phyloP scores from a whole-genome alignment of 2,329 filamentous ascomycete species.

The Sphaerulina musiva region DNA sequence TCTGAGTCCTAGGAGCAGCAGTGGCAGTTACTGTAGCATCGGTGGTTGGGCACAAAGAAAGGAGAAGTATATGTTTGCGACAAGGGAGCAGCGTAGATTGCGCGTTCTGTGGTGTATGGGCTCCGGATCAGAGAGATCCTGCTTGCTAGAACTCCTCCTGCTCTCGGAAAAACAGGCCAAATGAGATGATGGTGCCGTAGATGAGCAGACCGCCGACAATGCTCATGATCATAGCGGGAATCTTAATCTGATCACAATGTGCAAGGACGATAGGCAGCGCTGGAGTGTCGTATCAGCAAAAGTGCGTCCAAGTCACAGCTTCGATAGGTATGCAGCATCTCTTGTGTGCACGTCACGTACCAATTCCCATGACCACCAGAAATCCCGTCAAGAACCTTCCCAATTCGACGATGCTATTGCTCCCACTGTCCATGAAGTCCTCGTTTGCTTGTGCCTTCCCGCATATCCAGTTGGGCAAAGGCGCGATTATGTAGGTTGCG shows the following conservation, averaged over 20 bases:
- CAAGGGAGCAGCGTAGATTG: neutral
- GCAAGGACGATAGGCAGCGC: conserved; percentile 83
- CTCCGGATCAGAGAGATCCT: neutral
- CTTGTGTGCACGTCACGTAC: conserved; percentile 49
- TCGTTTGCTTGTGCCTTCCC: conserved; percentile 80
- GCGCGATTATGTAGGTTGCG: conserved; percentile 87
- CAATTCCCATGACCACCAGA: conserved; percentile 93
- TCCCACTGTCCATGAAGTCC: conserved; percentile 88
- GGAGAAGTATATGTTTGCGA: neutral
- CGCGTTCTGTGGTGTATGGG: neutral
- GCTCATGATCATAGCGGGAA: conserved; percentile 90
- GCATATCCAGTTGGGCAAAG: conserved; percentile 95
- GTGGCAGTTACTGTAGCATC: no score
- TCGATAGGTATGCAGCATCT: neutral
- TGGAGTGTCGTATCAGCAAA: conserved; percentile 35
- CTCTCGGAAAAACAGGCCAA: conserved; percentile 96
- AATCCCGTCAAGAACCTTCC: conserved; percentile 93
- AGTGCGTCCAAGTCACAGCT: neutral
- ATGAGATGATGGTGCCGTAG: conserved; percentile 96
- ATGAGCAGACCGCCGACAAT: conserved; percentile 88
- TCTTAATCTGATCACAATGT: conserved; percentile 73
- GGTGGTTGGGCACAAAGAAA: neutral
- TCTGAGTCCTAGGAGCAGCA: neutral
- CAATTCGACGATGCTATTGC: conserved; percentile 80
- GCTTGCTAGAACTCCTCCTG: conserved; percentile 75